Evolutionary conservation across 768 basidiomycete species (phyloP), one percentile per base, ranked within the genome.

Genomic region (Naganishia vaughanmartiniae): DNA sequence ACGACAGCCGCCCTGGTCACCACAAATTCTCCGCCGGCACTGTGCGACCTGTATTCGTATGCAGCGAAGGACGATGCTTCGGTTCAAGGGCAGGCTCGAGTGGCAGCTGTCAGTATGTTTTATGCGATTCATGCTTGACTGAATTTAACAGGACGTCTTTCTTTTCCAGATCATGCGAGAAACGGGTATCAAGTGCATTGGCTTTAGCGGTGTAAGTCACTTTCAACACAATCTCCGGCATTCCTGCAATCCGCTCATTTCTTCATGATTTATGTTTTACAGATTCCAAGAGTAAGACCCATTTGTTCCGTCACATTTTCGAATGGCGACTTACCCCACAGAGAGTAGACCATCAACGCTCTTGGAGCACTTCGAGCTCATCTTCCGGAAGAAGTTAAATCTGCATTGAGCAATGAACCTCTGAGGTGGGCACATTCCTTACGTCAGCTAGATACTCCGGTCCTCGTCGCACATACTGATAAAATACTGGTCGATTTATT

Each of bases 1-100:
- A 79, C 92, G 88, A 91, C 91, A 66, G 92, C 90, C 77, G 88
- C 91, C 54, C 84, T 94, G 66, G 84, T 93, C 76, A 90, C 91
- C 70, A 85, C 86, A 60, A 94, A 94, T 82, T 86, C 88, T 68
- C 92, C 93, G 24, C 86, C 88, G 48, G 85, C 90, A 46, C 83
- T 94, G 45, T 90, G 89, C 21, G 87, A 90, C 76, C 83, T 95
- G 74, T 95, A 92, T 80, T 88, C 87, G 54, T 93, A 90, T 81
- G 87, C 87, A 60, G 87, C 89, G 15, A 84, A 87, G 12, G 73
- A 48, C 10, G 70, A 65, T n/a, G 60, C 81, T 72, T 73, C 60
- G 7, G 39, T 87, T 66, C 79, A 85, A 71, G 86, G 85, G 71
- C 87, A 88, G 63, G 84, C 89, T 70, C 86, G 87, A 81, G 88